phyloP scores from a whole-genome alignment of 345 rosid species.

The Eucalyptus brandiana region DNA sequence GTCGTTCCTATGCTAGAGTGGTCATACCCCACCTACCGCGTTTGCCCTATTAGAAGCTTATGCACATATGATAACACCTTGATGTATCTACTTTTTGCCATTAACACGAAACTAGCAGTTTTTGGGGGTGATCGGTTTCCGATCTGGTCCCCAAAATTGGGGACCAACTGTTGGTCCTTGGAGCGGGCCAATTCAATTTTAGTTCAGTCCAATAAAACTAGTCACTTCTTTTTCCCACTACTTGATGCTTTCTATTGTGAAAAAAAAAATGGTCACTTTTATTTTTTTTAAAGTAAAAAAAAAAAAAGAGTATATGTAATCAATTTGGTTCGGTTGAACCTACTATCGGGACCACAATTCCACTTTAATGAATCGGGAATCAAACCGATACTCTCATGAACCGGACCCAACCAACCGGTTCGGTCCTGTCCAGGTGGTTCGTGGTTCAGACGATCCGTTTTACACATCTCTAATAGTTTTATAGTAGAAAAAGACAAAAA shows the following conservation, averaged over 20 bases:
- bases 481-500: rapidly evolving
- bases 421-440: rapidly evolving
- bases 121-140: too few relatives aligned
- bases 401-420: rapidly evolving
- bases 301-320: rapidly evolving
- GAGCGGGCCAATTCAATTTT: rapidly evolving
- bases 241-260: too few relatives aligned
- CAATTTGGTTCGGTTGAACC: rapidly evolving
- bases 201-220: too few relatives aligned
- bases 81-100: background rate
- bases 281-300: too few relatives aligned
- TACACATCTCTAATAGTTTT: too few relatives aligned
- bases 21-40: rapidly evolving
- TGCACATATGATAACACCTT: background rate
- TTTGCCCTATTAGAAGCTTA: background rate
- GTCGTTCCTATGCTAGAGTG: rapidly evolving
- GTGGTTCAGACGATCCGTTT: rapidly evolving
- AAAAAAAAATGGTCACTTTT: too few relatives aligned
- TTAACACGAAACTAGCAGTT: rapidly evolving
- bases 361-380: too few relatives aligned
- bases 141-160: rapidly evolving
- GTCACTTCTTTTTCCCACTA: too few relatives aligned
- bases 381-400: too few relatives aligned
- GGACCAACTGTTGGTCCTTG: too few relatives aligned
- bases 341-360: too few relatives aligned